These are phyloP conservation scores for Phytophthora pistaciae DNA, from an alignment of 352 stramenopile species.

Conservation along the genomic window DNA sequence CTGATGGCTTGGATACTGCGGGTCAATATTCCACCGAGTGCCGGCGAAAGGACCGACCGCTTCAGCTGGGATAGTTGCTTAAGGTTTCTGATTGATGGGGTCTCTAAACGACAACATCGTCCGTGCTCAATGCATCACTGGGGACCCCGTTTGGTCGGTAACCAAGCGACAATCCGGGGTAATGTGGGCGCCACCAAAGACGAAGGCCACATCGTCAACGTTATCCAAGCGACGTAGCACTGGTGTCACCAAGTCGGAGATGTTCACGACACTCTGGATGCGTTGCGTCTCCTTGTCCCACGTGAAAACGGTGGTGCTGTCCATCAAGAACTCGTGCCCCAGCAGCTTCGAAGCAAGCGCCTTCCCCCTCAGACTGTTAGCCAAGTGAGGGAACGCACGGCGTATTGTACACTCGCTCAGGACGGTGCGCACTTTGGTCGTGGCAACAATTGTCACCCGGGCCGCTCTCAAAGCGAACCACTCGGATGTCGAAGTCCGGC, in stretches of 20 bases:
- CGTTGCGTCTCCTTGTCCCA: neutral
- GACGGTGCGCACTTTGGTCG: neutral
- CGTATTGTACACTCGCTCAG: neutral
- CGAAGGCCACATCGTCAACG: constrained; percentile 1
- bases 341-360: neutral
- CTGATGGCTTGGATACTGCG: neutral
- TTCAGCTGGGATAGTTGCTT: neutral
- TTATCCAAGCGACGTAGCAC: neutral
- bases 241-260: neutral
- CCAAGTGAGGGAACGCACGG: neutral
- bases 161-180: neutral
- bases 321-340: neutral
- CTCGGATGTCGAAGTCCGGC: neutral
- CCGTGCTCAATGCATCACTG: too few species aligned
- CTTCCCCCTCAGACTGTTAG: neutral
- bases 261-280: neutral
- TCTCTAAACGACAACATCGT: too few species aligned
- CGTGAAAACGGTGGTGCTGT: neutral
- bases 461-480: constrained; percentile 1
- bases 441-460: neutral
- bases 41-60: too few species aligned
- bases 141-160: neutral
- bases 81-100: too few species aligned
- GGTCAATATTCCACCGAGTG: too few species aligned
- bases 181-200: neutral